Conservation (phyloP, 768 basidiomycete species). For the Lentinula guzmanii region DNA sequence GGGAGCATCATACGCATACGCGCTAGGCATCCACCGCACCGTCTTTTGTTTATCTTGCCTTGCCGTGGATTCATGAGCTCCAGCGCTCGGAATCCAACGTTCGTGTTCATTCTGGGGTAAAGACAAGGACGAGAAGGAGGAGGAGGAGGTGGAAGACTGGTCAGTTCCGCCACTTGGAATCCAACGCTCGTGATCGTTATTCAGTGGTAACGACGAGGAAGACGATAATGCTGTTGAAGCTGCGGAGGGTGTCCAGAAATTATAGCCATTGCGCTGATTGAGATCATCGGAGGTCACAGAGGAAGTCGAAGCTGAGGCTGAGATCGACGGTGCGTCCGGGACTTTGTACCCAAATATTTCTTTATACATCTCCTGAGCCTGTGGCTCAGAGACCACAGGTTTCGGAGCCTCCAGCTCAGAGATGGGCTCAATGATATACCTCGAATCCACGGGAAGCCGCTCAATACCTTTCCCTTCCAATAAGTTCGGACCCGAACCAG, state of each 20-base stretch:
- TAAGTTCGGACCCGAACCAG: not conserved
- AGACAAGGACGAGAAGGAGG: not conserved
- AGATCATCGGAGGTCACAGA: not conserved
- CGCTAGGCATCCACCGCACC: conserved; percentile 2
- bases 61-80: not conserved
- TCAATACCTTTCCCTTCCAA: not conserved
- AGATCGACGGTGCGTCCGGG: not conserved
- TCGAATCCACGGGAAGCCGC: not conserved
- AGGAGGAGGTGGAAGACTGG: not conserved
- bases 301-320: not conserved
- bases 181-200: not conserved
- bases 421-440: conserved; percentile 5
- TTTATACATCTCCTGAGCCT: conserved; percentile 1
- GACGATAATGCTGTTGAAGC: not conserved
- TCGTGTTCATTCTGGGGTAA: not conserved
- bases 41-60: not conserved
- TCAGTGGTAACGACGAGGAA: not conserved
- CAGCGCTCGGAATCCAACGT: not conserved
- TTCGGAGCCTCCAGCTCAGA: not conserved
- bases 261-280: not conserved
- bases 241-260: not conserved
- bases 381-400: conserved; percentile 1
- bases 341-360: not conserved
- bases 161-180: not conserved
- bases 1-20: conserved; percentile 1